Base-by-base conservation (phyloP, 140 eudicot species). In the Senecio squalidus region DNA sequence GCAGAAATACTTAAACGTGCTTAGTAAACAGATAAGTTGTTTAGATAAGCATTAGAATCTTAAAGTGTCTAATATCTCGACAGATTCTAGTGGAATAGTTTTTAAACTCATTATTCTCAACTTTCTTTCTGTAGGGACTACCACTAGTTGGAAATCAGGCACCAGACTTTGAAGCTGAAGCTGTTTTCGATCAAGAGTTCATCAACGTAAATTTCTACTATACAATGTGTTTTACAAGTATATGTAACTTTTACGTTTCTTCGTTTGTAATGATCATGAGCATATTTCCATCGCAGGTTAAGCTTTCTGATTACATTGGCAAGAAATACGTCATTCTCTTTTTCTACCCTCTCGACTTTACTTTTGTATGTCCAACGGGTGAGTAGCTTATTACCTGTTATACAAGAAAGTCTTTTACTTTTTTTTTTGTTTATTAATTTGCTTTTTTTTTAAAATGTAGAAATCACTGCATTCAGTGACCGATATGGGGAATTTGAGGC, bases 331-430 rank as follows among this genome's bases (percentile, higher is more conserved):
- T 91, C 60, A 79, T 91, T 67, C 94, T 91, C 71, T 91, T 91
- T 62, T 91, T 91, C 88, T 91, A 91, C 72, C 98, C 98, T n/a
- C 58, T 91, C 77, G 98, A 91, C 64, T 91, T 91, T 78, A 91
- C 98, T 13, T 86, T 91, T 73, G 98, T 91, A 58, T 91, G 98
- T 36, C 98, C 98, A 18, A 91, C 98, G 4, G 98, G 98, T 91
- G 34, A 74, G 84, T 69, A 22, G 45, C 43, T 38, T 25, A 24
- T 24, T 16, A 21, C 29, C 38, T 16, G 46, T 20, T 49, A 6
- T 38, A 18, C 41, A 49, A n/a, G 28, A 49, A 2, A 17, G n/a
- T 44, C 28, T 48, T 36, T 46, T 56, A 14, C 46, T 18, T 21
- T 29, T 14, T 17, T 17, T 58, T 6, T 2, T 22, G 1, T 28